Evolutionary conservation across 106 monocot species (phyloP).

Genomic region (Dendrobium chrysotoxum): DNA sequence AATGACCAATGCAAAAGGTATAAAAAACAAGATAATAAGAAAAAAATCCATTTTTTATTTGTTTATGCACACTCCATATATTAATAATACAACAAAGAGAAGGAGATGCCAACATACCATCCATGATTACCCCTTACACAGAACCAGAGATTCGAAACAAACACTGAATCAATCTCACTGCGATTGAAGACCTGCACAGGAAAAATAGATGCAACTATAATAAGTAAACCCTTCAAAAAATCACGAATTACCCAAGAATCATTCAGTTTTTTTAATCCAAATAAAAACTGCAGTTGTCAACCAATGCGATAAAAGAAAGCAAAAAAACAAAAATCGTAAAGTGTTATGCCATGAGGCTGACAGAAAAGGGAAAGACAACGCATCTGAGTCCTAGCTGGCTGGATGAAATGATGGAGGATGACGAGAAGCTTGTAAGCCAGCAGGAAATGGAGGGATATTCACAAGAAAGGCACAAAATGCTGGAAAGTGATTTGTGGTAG

Average conservation of each 20-base stretch:
- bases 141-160: neutral
- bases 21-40: neutral
- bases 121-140: neutral
- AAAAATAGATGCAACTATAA: neutral
- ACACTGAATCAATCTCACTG: neutral
- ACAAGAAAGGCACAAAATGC: neutral
- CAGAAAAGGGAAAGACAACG: too few species aligned
- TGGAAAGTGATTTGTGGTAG: neutral
- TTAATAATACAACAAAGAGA: neutral
- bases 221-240: neutral
- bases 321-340: too few species aligned
- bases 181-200: neutral
- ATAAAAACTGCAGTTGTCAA: neutral
- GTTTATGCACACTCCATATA: neutral
- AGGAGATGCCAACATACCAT: constrained; percentile 1
- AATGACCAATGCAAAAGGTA: neutral
- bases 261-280: neutral
- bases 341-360: too few species aligned
- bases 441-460: neutral
- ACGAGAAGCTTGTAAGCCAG: neutral
- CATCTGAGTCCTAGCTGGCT: too few species aligned
- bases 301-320: neutral
- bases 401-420: too few species aligned
- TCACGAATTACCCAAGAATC: neutral
- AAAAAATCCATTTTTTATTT: neutral